Conservation (phyloP, 2,329 filamentous ascomycete genomes). For the Microcera coccophila region DNA sequence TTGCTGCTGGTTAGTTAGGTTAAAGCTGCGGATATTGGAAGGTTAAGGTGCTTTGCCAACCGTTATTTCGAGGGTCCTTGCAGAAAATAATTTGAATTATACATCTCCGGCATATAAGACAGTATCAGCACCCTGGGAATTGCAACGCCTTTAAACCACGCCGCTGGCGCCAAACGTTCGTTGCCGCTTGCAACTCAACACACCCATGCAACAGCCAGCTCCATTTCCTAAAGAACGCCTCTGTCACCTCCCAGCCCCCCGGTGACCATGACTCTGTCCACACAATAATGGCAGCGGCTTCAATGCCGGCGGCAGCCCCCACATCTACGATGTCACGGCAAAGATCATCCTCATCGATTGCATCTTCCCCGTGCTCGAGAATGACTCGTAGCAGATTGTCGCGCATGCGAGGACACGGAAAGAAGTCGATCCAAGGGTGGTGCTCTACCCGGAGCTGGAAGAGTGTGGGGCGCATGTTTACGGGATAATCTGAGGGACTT, state of each 20-base stretch:
- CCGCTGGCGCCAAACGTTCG: conserved; percentile 34
- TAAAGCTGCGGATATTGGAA: no score
- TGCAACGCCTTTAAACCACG: conserved; percentile 11
- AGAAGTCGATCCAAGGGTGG: conserved; percentile 22
- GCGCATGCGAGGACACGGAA: conserved; percentile 17
- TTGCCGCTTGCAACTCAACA: conserved; percentile 33
- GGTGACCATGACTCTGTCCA: conserved; percentile 47
- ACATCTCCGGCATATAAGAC: no score
- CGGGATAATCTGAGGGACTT: conserved; percentile 1
- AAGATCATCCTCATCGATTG: conserved; percentile 19
- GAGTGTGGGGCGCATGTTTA: conserved; percentile 10
- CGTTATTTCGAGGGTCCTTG: no score
- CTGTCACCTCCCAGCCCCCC: conserved; percentile 45
- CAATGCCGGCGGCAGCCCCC: conserved; percentile 5
- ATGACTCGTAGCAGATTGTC: conserved; percentile 19
- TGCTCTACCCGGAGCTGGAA: conserved; percentile 15
- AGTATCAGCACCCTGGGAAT: no score
- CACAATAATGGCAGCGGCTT: conserved; percentile 35
- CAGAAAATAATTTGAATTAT: no score
- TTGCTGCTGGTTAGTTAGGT: no score
- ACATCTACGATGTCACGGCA: conserved; percentile 19
- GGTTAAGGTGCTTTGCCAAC: no score
- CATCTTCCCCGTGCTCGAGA: background rate
- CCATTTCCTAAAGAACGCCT: conserved; percentile 45
- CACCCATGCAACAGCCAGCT: conserved; percentile 36